Conservation (phyloP, 345 rosid species). For the Balakata baccata region DNA sequence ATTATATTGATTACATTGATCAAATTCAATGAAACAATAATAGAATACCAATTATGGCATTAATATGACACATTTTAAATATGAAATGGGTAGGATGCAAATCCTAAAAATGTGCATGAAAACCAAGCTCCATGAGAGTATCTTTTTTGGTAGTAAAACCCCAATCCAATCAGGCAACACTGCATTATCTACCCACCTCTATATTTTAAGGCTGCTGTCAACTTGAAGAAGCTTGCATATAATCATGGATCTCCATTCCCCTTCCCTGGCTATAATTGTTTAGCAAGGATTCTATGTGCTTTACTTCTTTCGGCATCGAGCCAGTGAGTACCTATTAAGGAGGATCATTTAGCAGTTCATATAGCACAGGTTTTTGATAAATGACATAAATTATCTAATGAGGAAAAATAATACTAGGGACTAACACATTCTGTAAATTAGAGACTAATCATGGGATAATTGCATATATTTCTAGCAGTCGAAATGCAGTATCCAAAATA, state of each 20-base stretch:
- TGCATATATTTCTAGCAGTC: background rate
- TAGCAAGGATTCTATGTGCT: conserved; percentile 71
- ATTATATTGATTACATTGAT: too few relatives aligned
- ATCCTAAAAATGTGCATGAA: too few relatives aligned
- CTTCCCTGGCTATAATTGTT: conserved; percentile 43
- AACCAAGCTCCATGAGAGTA: background rate
- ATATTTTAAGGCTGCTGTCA: background rate
- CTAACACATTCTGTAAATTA: too few relatives aligned
- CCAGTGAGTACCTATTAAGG: conserved; percentile 81
- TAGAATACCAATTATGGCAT: too few relatives aligned
- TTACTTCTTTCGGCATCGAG: conserved; percentile 88
- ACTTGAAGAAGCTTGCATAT: conserved; percentile 22
- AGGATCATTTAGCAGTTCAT: background rate
- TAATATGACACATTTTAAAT: too few relatives aligned
- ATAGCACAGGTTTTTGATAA: too few relatives aligned
- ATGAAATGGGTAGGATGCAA: too few relatives aligned
- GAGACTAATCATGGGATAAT: background rate
- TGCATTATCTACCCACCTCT: too few relatives aligned
- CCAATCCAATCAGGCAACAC: background rate
- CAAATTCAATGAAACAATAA: too few relatives aligned
- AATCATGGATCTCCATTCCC: conserved; percentile 15
- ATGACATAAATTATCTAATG: too few relatives aligned
- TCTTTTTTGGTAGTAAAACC: background rate
- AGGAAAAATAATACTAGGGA: too few relatives aligned
- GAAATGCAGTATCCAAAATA: background rate